Evolutionary conservation across 192 early-diverging fungal genomes (phyloP), one percentile per base, ranked within the genome.

Genomic region (Entophlyctis luteolus): DNA sequence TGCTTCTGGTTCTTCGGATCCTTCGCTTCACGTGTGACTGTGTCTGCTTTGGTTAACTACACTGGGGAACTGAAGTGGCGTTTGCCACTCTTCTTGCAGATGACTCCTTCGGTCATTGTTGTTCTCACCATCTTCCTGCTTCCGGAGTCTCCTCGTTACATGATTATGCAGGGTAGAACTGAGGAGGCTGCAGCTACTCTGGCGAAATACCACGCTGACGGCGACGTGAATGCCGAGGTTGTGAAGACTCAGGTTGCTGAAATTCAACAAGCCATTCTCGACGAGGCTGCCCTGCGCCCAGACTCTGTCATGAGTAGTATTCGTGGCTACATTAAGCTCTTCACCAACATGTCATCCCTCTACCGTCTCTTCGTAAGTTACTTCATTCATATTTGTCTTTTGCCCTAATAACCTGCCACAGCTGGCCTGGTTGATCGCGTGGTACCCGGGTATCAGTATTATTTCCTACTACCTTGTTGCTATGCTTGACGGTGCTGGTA

Each of bases 111-210:
- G 10, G 39, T 42, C 39, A 42, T 42, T 42, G 39, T 42, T 42
- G 39, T 42, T 42, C n/a, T 42, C 10, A 42, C 28, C 28, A 57
- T 69, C 67, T 69, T 59, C 63, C 35, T 69, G 32, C 32, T 69
- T 72, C 67, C 67, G 63, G 67, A 69, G 32, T 69, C 67, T 31
- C 67, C 67, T 38, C 67, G 67, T 57, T 69, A 47, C 36, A 25
- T 69, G 37, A 42, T 69, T 23, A 16, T 34, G 27, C n/a, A 70
- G 14, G 67, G 67, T 45, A 28, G 33, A 6, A n/a, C 10, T 12
- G 67, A 69, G 34, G 39, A 69, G 63, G 67, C 65, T 31, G 25
- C 34, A 32, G 10, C 6, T 8, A 42, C 68, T 34, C 37, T 69
- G n/a, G 65, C 36, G 10, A 68, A 68, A n/a, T 69, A 70, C 65